Evolutionary conservation across 2,329 filamentous ascomycete genomes (phyloP).

Genomic region (Penicillium palitans): DNA sequence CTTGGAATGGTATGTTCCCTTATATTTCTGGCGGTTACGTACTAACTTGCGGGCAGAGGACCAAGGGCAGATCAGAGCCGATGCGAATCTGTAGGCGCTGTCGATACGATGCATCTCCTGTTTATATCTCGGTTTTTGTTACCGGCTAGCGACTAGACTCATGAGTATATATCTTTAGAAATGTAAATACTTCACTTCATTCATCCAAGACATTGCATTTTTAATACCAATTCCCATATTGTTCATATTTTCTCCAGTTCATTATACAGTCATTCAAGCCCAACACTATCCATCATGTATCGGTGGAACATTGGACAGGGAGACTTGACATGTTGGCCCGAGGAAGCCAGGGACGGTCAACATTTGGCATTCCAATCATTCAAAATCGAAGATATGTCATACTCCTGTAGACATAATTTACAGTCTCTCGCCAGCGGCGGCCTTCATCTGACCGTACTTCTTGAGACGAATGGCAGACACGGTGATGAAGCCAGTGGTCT

Average conservation of each 20-base stretch:
- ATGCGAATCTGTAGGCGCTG: conserved; percentile 20
- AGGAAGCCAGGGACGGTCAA: conserved; percentile 26
- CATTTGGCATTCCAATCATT: conserved; percentile 19
- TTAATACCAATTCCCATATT: conserved; percentile 12
- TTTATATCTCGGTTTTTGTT: neutral
- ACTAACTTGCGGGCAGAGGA: conserved; percentile 9
- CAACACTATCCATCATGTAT: conserved; percentile 15
- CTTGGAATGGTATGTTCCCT: conserved; percentile 31
- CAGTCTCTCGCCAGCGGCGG: conserved; percentile 36
- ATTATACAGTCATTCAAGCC: conserved; percentile 30
- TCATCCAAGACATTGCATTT: conserved; percentile 5
- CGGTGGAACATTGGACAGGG: conserved; percentile 10
- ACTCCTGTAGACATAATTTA: conserved; percentile 17
- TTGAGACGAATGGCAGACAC: conserved; percentile 39
- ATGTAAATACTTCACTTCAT: conserved; percentile 5
- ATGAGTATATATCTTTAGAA: conserved; percentile 8
- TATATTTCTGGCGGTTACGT: neutral
- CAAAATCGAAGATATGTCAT: conserved; percentile 6
- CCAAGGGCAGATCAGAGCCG: conserved; percentile 3
- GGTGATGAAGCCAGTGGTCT: conserved; percentile 64
- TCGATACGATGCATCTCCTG: neutral
- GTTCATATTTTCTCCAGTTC: conserved; percentile 23
- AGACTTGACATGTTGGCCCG: conserved; percentile 8
- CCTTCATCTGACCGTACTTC: conserved; percentile 48
- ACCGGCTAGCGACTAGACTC: neutral